Evolutionary conservation across 495 filamentous ascomycete genomes (phyloP), one percentile per base, ranked within the genome.

Genomic region (Penicillium fimorum): DNA sequence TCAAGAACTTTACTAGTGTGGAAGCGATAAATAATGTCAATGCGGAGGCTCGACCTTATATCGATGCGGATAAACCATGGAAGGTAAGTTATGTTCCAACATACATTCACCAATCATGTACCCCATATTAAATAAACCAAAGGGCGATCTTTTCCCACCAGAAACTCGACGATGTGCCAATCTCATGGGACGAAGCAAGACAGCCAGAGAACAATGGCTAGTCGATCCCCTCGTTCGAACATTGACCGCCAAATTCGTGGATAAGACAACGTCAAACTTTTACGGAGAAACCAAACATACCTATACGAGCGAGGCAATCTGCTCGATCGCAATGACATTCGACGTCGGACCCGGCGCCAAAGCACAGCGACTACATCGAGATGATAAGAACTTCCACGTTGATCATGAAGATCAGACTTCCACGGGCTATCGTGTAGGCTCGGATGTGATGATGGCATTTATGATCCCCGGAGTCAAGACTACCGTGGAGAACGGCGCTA

Each of bases 381-480:
- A 70, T 51, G 69, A 72, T 44, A 70, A 67, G 50, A 62, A 61
- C 29, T 64, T 65, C 12, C 69, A 72, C 42, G 62, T 62, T 29
- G 51, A 65, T 8, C 69, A 72, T 35, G 4, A 17, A 3, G 49
- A 64, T 25, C 54, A 52, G 22, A 61, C 47, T 13, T 40, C 55
- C 0, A 50, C 57, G 9, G 50, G 62, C n/a, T 72, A 65, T 24
- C 48, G 60, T 1, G 32, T 72, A 9, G 67, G 67, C 2, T 58
- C 49, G 9, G 49, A 52, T 25, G 49, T 52, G 8, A 41, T 29
- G 24, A 52, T 52, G 49, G 49, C 49, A 1, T 52, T 72, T n/a
- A 67, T 75, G 41, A 64, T 75, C 29, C 65, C 70, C 9, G 71
- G 65, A 6, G 64, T 68, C n/a, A 57, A 68, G 49, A 71, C 66